Base-by-base conservation (phyloP, 2,329 filamentous ascomycete species). In the Sporothrix globosa region DNA sequence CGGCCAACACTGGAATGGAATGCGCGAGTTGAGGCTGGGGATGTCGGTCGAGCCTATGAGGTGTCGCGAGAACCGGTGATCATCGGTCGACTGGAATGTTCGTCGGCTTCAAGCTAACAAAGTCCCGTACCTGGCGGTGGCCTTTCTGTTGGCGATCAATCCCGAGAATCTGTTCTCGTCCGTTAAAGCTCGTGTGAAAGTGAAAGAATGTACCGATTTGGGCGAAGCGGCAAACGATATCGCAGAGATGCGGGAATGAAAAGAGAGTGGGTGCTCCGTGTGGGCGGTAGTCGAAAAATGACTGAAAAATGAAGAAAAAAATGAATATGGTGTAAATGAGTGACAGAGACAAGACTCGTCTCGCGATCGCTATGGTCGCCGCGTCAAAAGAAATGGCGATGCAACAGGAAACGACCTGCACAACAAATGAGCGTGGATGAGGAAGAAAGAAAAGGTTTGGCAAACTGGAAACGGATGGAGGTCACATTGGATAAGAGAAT, bases 291-390 rank as follows among this genome's bases (percentile, higher is more conserved):
- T 34, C 19, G 19, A 30, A 27, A 13, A 17, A 44, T 4, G 41
- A 44, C 14, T 66, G 46, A 30, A 53, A 63, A 53, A 44, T 11
- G n/a, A 21, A 7, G 24, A 52, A 56, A 54, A 27, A 34, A 14
- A 14, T 3, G 24, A n/a, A 67, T 9, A 67, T 30, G 46, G 30
- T 46, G 53, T 65, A 44, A 53, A 30, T 48, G 68, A 39, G n/a
- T 53, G 56, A 50, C 30, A 70, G 69, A 75, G 70, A 61, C 68
- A 69, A 68, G 67, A 71, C 69, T 72, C 71, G 72, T 74, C 73
- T 74, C 71, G 54, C 53, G 48, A 30, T 24, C 10, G 58, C 48
- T 70, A 52, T 3, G 61, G 63, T 50, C 63, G 30, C 46, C 56
- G 63, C 39, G n/a, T 52, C 63, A 14, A 67, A 71, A 58, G 58